A percentile compares a stretch with the other conserved stretches of the same genome.
Conservation (phyloP, 768 basidiomycete genomes). For the Serendipita sp. region DNA sequence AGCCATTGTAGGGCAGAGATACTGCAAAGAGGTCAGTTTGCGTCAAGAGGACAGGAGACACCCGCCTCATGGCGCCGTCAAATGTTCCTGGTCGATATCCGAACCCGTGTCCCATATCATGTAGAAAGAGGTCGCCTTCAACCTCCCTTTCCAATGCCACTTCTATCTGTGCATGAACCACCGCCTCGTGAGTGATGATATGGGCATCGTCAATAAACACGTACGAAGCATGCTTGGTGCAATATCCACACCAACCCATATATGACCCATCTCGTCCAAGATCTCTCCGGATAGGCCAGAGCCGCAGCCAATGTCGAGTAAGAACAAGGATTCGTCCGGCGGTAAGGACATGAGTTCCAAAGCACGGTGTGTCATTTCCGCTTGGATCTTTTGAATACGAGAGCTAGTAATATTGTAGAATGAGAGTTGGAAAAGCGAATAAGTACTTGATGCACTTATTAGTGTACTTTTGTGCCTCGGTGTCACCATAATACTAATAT, state of each 20-base stretch:
- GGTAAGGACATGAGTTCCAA: slow-evolving; percentile 79
- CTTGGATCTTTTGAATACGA: slow-evolving; percentile 91
- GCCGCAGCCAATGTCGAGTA: slow-evolving; percentile 94
- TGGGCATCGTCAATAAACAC: slow-evolving; percentile 14
- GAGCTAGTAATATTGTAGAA: slow-evolving; percentile 36
- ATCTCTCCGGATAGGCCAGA: slow-evolving; percentile 95
- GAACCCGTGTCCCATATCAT: slow-evolving; percentile 96
- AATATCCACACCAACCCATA: slow-evolving; percentile 89
- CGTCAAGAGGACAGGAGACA: not conserved
- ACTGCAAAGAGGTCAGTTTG: slow-evolving; percentile 26
- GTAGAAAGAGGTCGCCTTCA: slow-evolving; percentile 88
- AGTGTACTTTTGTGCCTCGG: slow-evolving; percentile 92
- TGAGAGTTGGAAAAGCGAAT: slow-evolving; percentile 4
- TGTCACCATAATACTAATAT: slow-evolving; percentile 84
- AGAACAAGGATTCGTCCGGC: slow-evolving; percentile 58
- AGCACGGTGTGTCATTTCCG: slow-evolving; percentile 93
- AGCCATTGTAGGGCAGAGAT: slow-evolving; percentile 99
- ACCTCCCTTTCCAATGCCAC: slow-evolving; percentile 91
- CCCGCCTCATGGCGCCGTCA: slow-evolving; percentile 90
- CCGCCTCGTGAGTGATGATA: not conserved
- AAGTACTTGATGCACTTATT: slow-evolving; percentile 44
- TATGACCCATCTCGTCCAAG: slow-evolving; percentile 81
- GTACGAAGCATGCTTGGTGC: slow-evolving; percentile 93
- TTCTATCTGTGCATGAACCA: slow-evolving; percentile 31
- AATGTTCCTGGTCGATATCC: slow-evolving; percentile 94